Conservation (phyloP, 768 basidiomycete genomes). For the Russula griseocarnosa region DNA sequence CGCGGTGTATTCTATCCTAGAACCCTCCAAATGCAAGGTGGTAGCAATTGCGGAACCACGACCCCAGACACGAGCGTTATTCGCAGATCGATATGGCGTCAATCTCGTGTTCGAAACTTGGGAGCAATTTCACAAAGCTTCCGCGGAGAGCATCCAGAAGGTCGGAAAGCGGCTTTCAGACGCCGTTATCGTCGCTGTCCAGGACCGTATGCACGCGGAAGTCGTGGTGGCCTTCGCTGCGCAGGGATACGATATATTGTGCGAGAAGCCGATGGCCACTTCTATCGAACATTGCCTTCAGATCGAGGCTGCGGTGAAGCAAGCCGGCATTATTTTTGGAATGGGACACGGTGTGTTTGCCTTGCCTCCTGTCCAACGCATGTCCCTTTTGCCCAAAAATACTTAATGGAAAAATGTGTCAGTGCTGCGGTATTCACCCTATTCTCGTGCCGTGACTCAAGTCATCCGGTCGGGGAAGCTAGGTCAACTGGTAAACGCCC, state of each 20-base stretch:
- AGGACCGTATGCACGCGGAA: slow-evolving; percentile 74
- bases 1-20: slow-evolving; percentile 53
- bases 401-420: neutral
- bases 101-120: slow-evolving; percentile 69
- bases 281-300: slow-evolving; percentile 63
- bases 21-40: slow-evolving; percentile 65
- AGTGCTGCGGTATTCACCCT: slow-evolving; percentile 89
- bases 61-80: slow-evolving; percentile 53
- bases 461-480: slow-evolving; percentile 66
- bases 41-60: slow-evolving; percentile 86
- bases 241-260: slow-evolving; percentile 85
- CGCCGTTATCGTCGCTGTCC: slow-evolving; percentile 75
- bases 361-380: slow-evolving; percentile 22
- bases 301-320: slow-evolving; percentile 69
- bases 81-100: slow-evolving; percentile 54
- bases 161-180: slow-evolving; percentile 73
- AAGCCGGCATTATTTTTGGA: slow-evolving; percentile 72
- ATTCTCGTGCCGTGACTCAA: slow-evolving; percentile 63
- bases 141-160: slow-evolving; percentile 58
- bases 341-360: slow-evolving; percentile 68
- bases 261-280: slow-evolving; percentile 92
- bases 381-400: neutral
- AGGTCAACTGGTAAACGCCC: slow-evolving; percentile 75
- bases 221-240: slow-evolving; percentile 69
- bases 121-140: slow-evolving; percentile 65